Base-by-base conservation (phyloP, 2,329 filamentous ascomycete genomes). In the Stagonosporopsis vannaccii region DNA sequence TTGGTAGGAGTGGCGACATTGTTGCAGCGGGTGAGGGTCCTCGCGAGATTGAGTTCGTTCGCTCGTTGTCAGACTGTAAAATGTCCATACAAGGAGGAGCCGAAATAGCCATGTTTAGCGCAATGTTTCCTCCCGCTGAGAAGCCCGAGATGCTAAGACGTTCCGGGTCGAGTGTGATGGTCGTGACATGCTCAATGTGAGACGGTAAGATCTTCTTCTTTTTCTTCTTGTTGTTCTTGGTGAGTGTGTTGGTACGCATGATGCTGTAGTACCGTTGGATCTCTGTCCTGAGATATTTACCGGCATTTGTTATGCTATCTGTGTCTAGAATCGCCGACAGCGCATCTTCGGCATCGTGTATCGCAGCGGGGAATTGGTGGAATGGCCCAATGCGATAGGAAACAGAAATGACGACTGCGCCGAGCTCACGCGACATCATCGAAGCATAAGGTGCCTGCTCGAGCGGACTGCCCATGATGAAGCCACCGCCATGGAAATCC, bases 321-420 rank as follows among this genome's bases (percentile, higher is more conserved):
- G 66, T 71, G 35, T 80, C 74, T 25, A 81, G 65, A 2, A 81
- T 73, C 1, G 79, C 78, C 4, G 69, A 70, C 2, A 81, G 62
- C 1, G 79, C 78, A 53, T 81, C 80, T 48, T 81, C 80, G 9
- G 77, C 77, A 56, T 82, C 80, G 56, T 80, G 75, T 17, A 81
- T 75, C 1, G 80, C 80, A 0, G 78, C 78, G 0, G 80, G 80
- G 43, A 80, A 82, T 33, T 79, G 75, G 52, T 79, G 72, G 52
- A 80, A 75, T 0, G 80, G 80, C 4, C 78, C 80, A 25, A 81
- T 78, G 39, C 80, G 76, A 57, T 82, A 82, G 46, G 81, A 80
- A 3, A 81, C 79, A 44, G 75, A 78, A 44, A 81, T 76, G 39
- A 79, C 79, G 6, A 81, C 72, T 11, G 75, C 72, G 4, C 72